Base-by-base conservation (phyloP, 768 basidiomycete species). In the Flagelloscypha sp. region DNA sequence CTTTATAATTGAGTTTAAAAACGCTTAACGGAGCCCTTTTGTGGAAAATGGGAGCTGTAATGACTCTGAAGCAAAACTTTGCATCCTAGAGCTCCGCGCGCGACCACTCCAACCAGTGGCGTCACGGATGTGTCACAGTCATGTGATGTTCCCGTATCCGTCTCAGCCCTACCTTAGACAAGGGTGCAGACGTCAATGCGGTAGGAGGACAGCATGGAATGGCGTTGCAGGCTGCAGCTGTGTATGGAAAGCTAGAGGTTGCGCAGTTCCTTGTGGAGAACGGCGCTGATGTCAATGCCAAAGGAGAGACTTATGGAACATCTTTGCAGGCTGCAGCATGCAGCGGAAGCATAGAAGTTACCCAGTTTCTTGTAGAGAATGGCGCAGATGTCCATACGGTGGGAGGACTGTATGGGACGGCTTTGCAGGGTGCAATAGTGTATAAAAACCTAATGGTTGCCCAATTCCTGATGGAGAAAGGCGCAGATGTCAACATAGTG, bases 401-500 rank as follows among this genome's bases (percentile, higher is more conserved):
- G 7, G 12, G 27, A 10, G 27, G 12, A 29, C 15, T 15, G 27
- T 28, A 28, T 20, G 27, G 22, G 9, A 28, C 36, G 19, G 21
- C 36, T 8, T 25, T 37, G 12, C 36, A 37, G 15, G 36, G 27
- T 19, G 36, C 27, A 24, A n/a, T n/a, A n/a, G n/a, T n/a, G n/a
- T n/a, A n/a, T n/a, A n/a, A n/a, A n/a, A n/a, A n/a, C n/a, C n/a
- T n/a, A n/a, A n/a, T n/a, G n/a, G n/a, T n/a, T n/a, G n/a, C n/a
- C n/a, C n/a, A n/a, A n/a, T n/a, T n/a, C n/a, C n/a, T n/a, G n/a
- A n/a, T n/a, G n/a, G n/a, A n/a, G n/a, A n/a, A n/a, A n/a, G n/a
- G n/a, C n/a, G n/a, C n/a, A n/a, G n/a, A n/a, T n/a, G n/a, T n/a
- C n/a, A n/a, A n/a, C n/a, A n/a, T n/a, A n/a, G n/a, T n/a, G n/a